Base-by-base conservation (phyloP, 306 rosid genomes). In the Trifolium fragiferum region DNA sequence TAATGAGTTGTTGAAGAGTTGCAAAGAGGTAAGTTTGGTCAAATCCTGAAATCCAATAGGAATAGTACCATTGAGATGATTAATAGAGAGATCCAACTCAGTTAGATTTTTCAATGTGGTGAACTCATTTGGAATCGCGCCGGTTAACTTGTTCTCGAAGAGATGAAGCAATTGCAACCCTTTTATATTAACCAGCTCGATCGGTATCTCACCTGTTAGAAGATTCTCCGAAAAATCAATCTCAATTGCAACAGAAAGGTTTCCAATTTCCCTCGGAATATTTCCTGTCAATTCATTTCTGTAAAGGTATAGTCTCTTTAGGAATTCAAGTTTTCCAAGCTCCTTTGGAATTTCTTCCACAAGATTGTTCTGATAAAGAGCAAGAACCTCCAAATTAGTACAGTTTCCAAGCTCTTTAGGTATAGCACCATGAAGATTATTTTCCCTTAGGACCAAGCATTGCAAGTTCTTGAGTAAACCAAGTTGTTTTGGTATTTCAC, bases 211-310 rank as follows among this genome's bases (percentile, higher is more conserved):
- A 61, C 96, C 97, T 11, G 63, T 82, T 69, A 92, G 65, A 58
- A 25, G 32, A 74, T 92, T 92, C 86, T 92, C 96, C 1, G 96
- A 89, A 72, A 92, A 84, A 84, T 92, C 97, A 67, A 92, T 86
- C 66, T 92, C 93, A 25, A n/a, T 15, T 37, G 82, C 90, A 25
- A 44, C 68, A 72, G 88, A 83, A 75, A 92, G 96, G 75, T 92
- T 92, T 66, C 93, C 96, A 47, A 89, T 76, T 79, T 89, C 96
- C 73, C 71, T 86, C n/a, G 96, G 96, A 67, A 92, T 92, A 10
- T 87, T 81, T 78, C 97, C 91, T 76, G 85, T 89, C 82, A 92
- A 72, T 63, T 37, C 66, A 84, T 92, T 92, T 62, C 90, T 43
- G 76, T 92, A 89, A 16, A 88, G 88, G 78, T 89, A 89, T 72